phyloP scores from a whole-genome alignment of 1,284 basidiomycete species.

The Ustilago shanxiensis region DNA sequence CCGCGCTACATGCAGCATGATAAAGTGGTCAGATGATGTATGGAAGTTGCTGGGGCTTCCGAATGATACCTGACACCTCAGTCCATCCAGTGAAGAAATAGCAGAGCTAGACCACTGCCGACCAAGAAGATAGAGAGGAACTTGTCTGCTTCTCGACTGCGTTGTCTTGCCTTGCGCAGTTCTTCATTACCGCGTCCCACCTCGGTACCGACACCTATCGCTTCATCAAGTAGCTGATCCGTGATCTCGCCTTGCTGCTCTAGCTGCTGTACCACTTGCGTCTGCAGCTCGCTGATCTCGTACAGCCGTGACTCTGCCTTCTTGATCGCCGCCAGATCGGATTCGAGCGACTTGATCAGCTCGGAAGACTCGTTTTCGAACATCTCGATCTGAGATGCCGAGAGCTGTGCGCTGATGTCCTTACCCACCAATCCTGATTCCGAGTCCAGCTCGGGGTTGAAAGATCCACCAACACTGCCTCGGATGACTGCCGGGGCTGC shows the following conservation, averaged over 20 bases:
- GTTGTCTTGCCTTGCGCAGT: constrained; percentile 82
- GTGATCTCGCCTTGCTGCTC: constrained; percentile 89
- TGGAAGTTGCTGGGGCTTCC: too few relatives aligned
- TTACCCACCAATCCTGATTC: constrained; percentile 40
- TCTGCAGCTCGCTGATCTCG: constrained; percentile 90
- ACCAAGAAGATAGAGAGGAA: constrained; percentile 88
- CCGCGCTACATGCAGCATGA: background rate
- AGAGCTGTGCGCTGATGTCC: constrained; percentile 55
- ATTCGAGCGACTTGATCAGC: constrained; percentile 83
- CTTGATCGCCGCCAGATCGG: constrained; percentile 85
- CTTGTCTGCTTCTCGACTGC: constrained; percentile 83
- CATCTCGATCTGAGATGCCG: constrained; percentile 83
- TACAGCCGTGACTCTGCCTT: constrained; percentile 86
- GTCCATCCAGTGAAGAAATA: constrained; percentile 80
- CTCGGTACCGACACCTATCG: constrained; percentile 82
- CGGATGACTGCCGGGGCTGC: constrained; percentile 37
- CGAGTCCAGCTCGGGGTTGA: constrained; percentile 37
- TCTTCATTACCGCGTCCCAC: constrained; percentile 89
- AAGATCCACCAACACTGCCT: constrained; percentile 53
- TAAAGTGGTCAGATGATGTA: too few relatives aligned
- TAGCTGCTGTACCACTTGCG: constrained; percentile 86
- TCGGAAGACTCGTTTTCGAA: constrained; percentile 90
- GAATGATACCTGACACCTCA: constrained; percentile 6
- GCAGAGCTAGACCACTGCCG: constrained; percentile 83
- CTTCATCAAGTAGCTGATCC: constrained; percentile 88